Conservation (phyloP, 192 early-diverging fungal genomes). For the Coemansia furcata region DNA sequence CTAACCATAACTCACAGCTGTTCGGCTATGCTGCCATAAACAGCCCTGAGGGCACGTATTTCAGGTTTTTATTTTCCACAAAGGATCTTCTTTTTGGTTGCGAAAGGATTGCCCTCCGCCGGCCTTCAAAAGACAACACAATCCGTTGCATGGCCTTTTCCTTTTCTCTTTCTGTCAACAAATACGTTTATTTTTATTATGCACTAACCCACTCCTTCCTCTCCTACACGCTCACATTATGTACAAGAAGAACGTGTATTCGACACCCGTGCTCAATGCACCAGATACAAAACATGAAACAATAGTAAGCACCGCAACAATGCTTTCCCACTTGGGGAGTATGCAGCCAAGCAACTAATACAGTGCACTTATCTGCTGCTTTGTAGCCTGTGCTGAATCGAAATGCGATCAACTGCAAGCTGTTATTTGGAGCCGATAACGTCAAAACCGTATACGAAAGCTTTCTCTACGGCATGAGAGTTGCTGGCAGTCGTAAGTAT, state of each 20-base stretch:
- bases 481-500: conserved; percentile 58
- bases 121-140: not conserved
- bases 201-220: not conserved
- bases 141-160: not conserved
- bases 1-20: too few relatives aligned
- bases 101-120: conserved; percentile 1
- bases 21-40: too few relatives aligned
- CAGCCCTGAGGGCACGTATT: not conserved
- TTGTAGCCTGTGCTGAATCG: conserved; percentile 50
- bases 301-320: conserved; percentile 23
- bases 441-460: conserved; percentile 72
- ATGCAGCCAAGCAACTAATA: not conserved
- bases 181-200: not conserved
- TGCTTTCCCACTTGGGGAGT: not conserved
- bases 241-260: conserved; percentile 40
- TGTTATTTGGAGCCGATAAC: conserved; percentile 58
- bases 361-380: not conserved
- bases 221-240: not conserved
- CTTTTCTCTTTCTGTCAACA: not conserved
- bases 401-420: conserved; percentile 36
- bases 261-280: conserved; percentile 41
- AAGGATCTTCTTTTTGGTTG: not conserved
- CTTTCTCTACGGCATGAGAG: conserved; percentile 68
- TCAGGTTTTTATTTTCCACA: not conserved
- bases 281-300: conserved; percentile 45